These are phyloP conservation scores for Eimeria tenella DNA, from an alignment of 169 alveolate species.

Conservation along the genomic window DNA sequence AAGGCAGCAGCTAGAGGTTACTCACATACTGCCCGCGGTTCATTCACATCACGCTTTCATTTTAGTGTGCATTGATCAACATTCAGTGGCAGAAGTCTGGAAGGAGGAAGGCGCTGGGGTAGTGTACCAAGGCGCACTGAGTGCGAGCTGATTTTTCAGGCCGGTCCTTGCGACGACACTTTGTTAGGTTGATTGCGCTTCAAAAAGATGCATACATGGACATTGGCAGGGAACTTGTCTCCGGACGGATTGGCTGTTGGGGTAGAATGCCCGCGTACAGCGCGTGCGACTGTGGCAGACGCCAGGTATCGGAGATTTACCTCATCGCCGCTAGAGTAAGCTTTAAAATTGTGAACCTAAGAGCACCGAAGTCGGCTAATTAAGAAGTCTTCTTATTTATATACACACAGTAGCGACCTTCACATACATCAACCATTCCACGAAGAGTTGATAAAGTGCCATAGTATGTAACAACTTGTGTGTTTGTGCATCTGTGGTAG, in stretches of 20 bases:
- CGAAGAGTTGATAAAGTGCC: too few species aligned
- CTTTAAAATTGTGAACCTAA: background rate
- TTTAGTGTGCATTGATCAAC: too few species aligned
- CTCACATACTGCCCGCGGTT: too few species aligned
- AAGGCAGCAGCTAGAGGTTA: too few species aligned
- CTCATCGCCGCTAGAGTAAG: conserved; percentile 19
- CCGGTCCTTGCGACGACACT: background rate
- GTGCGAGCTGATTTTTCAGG: background rate
- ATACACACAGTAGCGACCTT: too few species aligned
- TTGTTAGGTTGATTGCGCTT: background rate
- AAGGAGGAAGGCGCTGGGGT: too few species aligned
- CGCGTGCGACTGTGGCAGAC: conserved; percentile 9
- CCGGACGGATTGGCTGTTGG: conserved; percentile 19
- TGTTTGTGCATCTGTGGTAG: too few species aligned
- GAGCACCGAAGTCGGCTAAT: background rate
- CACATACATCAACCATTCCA: background rate
- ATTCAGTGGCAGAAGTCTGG: too few species aligned
- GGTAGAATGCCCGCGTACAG: background rate
- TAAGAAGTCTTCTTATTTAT: too few species aligned
- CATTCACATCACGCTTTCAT: too few species aligned
- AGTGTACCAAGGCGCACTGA: too few species aligned
- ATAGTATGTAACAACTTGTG: too few species aligned
- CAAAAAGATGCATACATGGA: background rate
- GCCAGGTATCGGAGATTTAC: conserved; percentile 1
- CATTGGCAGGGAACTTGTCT: background rate